These are phyloP conservation scores for Gossypium longicalyx DNA, from an alignment of 345 rosid species.

Conservation along the genomic window DNA sequence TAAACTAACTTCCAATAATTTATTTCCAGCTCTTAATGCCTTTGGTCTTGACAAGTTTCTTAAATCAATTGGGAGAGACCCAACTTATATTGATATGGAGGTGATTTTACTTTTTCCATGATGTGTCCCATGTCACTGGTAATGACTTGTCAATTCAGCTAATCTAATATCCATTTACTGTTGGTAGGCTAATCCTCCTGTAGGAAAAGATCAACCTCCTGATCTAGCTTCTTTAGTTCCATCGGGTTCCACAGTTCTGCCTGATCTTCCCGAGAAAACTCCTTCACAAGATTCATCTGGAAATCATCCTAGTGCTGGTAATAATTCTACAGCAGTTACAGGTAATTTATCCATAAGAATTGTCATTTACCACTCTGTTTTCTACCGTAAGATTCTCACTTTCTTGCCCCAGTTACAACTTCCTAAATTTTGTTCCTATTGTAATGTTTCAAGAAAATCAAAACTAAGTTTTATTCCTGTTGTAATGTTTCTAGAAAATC, in stretches of 20 bases:
- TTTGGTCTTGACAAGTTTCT: conserved; percentile 72
- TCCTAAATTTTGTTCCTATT: background rate
- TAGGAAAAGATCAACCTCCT: conserved; percentile 92
- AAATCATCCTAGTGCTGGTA: conserved; percentile 27
- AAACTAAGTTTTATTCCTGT: background rate
- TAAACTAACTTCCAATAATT: background rate
- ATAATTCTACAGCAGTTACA: conserved; percentile 33
- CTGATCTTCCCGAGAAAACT: conserved; percentile 40
- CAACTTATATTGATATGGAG: conserved; percentile 71
- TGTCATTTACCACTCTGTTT: background rate
- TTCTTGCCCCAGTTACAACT: background rate
- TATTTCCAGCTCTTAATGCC: conserved; percentile 54
- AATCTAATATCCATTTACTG: conserved; percentile 9
- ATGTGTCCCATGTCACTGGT: conserved; percentile 5
- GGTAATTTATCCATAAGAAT: conserved; percentile 31
- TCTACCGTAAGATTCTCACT: background rate
- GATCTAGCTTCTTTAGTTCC: conserved; percentile 80
- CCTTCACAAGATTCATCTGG: conserved; percentile 28
- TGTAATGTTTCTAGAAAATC: background rate
- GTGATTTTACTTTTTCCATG: conserved; percentile 28
- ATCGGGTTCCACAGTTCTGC: conserved; percentile 43
- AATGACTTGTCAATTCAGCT: background rate
- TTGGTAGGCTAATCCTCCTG: conserved; percentile 61
- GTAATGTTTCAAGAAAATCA: background rate
- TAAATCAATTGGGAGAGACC: conserved; percentile 52